Evolutionary conservation across 2,329 filamentous ascomycete species (phyloP).

Genomic region (Dactylellina leptospora): DNA sequence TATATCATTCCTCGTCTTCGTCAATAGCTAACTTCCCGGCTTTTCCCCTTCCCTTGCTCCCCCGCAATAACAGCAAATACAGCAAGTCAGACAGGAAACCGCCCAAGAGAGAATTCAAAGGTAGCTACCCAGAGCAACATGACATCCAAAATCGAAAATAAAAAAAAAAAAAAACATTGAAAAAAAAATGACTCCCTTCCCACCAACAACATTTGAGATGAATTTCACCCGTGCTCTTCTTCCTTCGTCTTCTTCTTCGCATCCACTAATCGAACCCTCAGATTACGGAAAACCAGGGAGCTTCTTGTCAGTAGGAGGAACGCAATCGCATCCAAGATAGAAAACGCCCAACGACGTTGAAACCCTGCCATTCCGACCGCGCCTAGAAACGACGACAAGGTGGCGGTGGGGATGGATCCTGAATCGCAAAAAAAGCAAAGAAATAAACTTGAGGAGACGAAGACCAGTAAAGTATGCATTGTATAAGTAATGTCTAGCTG

Average conservation of each 20-base stretch:
- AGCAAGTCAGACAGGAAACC: slow-evolving; percentile 5
- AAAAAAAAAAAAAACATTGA: neutral
- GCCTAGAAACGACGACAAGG: neutral
- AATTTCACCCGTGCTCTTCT: neutral
- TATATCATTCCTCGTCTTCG: neutral
- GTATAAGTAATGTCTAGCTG: too few species aligned
- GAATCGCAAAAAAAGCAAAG: neutral
- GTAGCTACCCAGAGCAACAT: neutral
- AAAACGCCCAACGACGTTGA: neutral
- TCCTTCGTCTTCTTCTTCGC: neutral
- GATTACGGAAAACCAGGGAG: slow-evolving; percentile 24
- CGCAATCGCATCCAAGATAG: slow-evolving; percentile 37
- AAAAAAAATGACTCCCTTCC: too few species aligned
- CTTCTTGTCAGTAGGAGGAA: slow-evolving; percentile 24
- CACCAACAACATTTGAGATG: neutral
- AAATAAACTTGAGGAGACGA: too few species aligned
- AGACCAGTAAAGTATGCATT: too few species aligned
- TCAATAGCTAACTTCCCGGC: neutral
- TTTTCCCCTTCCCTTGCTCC: neutral
- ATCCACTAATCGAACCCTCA: neutral
- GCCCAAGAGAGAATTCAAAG: slow-evolving; percentile 11
- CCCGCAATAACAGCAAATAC: neutral
- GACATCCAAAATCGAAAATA: neutral
- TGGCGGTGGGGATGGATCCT: slow-evolving; percentile 1
- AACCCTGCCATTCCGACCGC: neutral